Evolutionary conservation across 1,284 basidiomycete genomes (phyloP), one percentile per base, ranked within the genome.

Genomic region (Malassezia equina): DNA sequence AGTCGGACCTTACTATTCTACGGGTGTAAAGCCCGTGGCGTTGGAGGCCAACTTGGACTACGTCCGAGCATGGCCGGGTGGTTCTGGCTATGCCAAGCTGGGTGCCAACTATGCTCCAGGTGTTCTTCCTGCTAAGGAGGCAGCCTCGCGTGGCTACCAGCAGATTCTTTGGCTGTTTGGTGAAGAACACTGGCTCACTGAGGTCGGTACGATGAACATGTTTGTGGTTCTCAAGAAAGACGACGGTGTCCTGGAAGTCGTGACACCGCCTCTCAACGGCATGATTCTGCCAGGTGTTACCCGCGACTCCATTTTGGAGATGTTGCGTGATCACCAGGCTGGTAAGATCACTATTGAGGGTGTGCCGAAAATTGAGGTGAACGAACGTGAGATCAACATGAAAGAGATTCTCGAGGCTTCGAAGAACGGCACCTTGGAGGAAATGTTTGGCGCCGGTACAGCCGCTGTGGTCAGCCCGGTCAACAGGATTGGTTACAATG

Each of bases 221-320:
- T 94, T 96, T 61, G 82, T 88, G 40, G 90, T 85, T 0, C 82
- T 96, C 75, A 82, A 83, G 72, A 81, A 81, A 25, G 79, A 81
- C 9, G 82, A 90, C 65, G 89, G 87, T 34, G 77, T 15, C 12
- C 52, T 63, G 24, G 71, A 73, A 48, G 61, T 73, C 4, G 64
- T 73, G 23, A 73, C 71, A 9, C 90, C 93, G 9, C 89, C 91
- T 4, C 80, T 96, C 36, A 88, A 89, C 69, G 91, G 91, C 52
- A 86, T 94, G 80, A 90, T 98, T 69, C 84, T 99, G 13, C 91
- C 93, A 11, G 93, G 93, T 60, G 86, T 99, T 17, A 96, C 91
- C 7, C 85, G 93, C 60, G 90, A 95, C 76, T 69, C 66, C 24
- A 85, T 94, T 41, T 81, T 98, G 33, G 72, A 81, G 8, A 83